phyloP scores from a whole-genome alignment of 371 early-diverging fungal species.

The Mortierella sp. region DNA sequence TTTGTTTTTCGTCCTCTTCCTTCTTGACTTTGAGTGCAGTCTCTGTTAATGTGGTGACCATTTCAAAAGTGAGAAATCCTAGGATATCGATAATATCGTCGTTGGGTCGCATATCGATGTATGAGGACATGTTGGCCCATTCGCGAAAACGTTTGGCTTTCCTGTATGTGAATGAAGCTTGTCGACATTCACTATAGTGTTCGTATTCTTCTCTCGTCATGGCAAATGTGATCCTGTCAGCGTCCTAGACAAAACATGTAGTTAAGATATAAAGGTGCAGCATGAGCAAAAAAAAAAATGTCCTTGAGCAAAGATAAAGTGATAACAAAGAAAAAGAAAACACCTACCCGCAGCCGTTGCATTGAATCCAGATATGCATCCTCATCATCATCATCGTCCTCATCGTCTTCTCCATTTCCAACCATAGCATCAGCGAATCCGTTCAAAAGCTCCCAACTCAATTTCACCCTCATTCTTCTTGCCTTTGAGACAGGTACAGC shows the following conservation, averaged over 20 bases:
- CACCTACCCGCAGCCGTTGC: slow-evolving; percentile 69
- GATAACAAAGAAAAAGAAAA: background rate
- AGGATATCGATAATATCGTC: slow-evolving; percentile 97
- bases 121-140: slow-evolving; percentile 92
- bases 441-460: slow-evolving; percentile 93
- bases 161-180: slow-evolving; percentile 97
- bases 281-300: background rate
- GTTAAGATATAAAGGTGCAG: background rate
- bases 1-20: slow-evolving; percentile 61
- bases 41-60: slow-evolving; percentile 94
- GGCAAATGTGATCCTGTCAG: slow-evolving; percentile 92
- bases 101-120: slow-evolving; percentile 90
- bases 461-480: slow-evolving; percentile 81
- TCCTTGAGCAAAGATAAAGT: background rate
- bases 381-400: slow-evolving; percentile 85
- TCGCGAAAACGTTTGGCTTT: slow-evolving; percentile 96
- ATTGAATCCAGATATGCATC: slow-evolving; percentile 92
- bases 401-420: slow-evolving; percentile 85
- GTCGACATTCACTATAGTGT: slow-evolving; percentile 97
- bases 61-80: slow-evolving; percentile 97
- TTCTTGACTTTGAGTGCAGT: slow-evolving; percentile 86
- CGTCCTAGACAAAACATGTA: slow-evolving; percentile 60
- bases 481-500: slow-evolving; percentile 45
- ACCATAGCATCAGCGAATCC: slow-evolving; percentile 80
- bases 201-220: slow-evolving; percentile 99